Base-by-base conservation (phyloP, 495 filamentous ascomycete genomes). In the Barbatosphaeria neglecta region DNA sequence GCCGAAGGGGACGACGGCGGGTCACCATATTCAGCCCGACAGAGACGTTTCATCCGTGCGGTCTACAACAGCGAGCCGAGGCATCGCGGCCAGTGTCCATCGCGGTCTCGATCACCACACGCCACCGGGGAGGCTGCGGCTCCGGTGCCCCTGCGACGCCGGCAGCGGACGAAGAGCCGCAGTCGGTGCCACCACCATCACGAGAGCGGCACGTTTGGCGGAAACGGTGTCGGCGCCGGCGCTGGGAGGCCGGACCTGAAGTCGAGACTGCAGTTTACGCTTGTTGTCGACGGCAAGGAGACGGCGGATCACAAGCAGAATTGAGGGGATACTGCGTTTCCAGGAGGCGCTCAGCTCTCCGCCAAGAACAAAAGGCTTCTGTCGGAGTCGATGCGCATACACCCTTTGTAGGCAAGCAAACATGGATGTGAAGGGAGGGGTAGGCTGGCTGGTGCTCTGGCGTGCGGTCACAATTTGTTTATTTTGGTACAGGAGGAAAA, bases 141-240 rank as follows among this genome's bases (percentile, higher is more conserved):
- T 6, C 48, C 11, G 44, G 50, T 37, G 53, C 55, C 11, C 28
- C 52, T 13, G 46, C 55, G 58, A 44, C 58, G 65, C 27, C 59
- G 65, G 16, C 63, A 65, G 38, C 53, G 65, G 45, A 66, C 65
- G 11, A 56, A 46, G 41, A 68, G 61, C 31, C 58, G 63, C 37
- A 58, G 63, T 44, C 63, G 61, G 10, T n/a, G 13, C 31, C 31
- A 35, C 24, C 44, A 47, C 7, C 58, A 61, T 22, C 43, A 51
- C 16, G 46, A 37, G 22, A 10, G 17, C 9, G 28, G 9, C 31
- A 15, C 20, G 18, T n/a, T 23, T 31, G 33, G 16, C 8, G 22
- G n/a, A n/a, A n/a, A n/a, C n/a, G n/a, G n/a, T n/a, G n/a, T n/a
- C n/a, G n/a, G n/a, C n/a, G n/a, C n/a, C n/a, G n/a, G n/a, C n/a